These are phyloP conservation scores for Lepidium africanum DNA, from an alignment of 345 rosid genomes.

Conservation along the genomic window DNA sequence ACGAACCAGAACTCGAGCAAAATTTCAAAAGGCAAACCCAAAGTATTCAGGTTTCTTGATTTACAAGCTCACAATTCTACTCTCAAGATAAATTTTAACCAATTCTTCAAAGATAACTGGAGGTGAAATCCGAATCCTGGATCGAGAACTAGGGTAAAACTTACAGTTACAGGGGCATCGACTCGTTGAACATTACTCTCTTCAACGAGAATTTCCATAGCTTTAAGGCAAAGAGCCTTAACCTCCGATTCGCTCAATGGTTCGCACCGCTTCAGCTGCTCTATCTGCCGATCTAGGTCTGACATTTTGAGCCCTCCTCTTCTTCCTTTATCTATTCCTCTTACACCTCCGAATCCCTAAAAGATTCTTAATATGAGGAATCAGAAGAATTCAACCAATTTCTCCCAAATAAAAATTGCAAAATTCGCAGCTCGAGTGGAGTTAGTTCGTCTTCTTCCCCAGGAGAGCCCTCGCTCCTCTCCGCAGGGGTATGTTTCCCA, in stretches of 20 bases:
- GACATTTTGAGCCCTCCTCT: conserved; percentile 45
- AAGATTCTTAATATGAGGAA: not conserved
- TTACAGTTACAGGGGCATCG: conserved; percentile 94
- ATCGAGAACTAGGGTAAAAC: conserved; percentile 20
- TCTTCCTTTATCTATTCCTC: not conserved
- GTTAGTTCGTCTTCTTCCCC: conserved; percentile 22
- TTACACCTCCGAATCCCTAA: not conserved
- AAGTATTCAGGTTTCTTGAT: not conserved
- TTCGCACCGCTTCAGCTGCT: conserved; percentile 93
- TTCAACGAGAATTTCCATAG: conserved; percentile 93
- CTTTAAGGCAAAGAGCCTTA: conserved; percentile 90
- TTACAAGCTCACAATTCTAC: not conserved
- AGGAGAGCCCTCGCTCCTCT: conserved; percentile 22
- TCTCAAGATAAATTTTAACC: not conserved
- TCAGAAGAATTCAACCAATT: not conserved
- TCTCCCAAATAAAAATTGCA: not conserved
- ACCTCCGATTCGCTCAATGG: conserved; percentile 94
- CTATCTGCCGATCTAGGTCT: conserved; percentile 91
- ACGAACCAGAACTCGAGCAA: not conserved
- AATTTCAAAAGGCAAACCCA: not conserved
- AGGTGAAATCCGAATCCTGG: not conserved
- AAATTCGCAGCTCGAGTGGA: not conserved
- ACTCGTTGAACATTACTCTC: conserved; percentile 98
- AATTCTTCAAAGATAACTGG: not conserved
- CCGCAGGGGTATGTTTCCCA: not conserved